Evolutionary conservation across 1,284 basidiomycete species (phyloP).

Genomic region (Apiotrichum akiyoshidainum): DNA sequence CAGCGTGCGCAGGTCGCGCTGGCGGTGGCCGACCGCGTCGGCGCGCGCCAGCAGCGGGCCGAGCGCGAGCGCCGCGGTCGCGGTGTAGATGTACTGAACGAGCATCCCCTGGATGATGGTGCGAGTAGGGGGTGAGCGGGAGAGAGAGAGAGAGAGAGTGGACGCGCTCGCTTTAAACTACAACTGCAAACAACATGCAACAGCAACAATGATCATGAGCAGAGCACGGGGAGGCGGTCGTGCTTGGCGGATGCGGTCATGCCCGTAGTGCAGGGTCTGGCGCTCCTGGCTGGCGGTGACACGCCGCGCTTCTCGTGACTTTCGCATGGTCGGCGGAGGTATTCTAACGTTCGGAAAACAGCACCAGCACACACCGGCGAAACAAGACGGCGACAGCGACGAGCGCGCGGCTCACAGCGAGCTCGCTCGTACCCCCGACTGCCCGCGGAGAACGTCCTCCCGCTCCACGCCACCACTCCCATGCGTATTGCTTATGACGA

Average conservation of each 20-base stretch:
- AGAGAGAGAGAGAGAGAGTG: not conserved
- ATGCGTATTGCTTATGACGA: conserved; percentile 6
- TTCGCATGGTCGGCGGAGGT: not conserved
- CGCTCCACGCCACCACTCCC: not conserved
- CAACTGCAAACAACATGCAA: not conserved
- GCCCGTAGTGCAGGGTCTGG: too few species aligned
- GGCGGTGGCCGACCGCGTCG: not conserved
- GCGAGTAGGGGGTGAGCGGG: not conserved
- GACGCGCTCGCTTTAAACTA: not conserved
- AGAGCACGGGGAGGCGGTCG: too few species aligned
- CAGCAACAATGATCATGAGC: too few species aligned
- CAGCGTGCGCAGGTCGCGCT: conserved; percentile 26
- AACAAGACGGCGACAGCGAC: not conserved
- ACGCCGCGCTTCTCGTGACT: too few species aligned
- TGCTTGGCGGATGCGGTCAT: too few species aligned
- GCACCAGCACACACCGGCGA: not conserved
- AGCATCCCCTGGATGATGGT: not conserved
- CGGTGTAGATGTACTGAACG: too few species aligned
- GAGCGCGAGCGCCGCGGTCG: not conserved
- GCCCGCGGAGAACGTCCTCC: not conserved
- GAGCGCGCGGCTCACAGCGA: not conserved
- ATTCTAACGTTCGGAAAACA: not conserved
- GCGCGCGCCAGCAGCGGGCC: too few species aligned
- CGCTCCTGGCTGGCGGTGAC: too few species aligned
- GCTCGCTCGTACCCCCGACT: not conserved